Percentiles rank a stretch among this genome's conserved stretches.
Evolutionary conservation across 2,329 filamentous ascomycete genomes (phyloP).

Genomic region (Hyphodiscus sp.): DNA sequence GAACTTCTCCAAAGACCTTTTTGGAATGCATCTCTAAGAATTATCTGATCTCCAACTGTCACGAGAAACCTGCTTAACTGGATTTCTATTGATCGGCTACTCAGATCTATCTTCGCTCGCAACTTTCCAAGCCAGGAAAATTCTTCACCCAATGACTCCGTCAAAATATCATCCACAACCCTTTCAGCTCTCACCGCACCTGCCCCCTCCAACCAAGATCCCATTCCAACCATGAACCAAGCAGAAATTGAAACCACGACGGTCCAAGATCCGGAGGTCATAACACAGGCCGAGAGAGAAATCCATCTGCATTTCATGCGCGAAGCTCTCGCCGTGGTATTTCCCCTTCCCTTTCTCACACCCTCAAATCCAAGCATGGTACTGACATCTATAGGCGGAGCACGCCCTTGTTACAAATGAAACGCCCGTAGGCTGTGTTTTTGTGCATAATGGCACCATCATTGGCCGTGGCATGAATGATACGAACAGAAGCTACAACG

Average conservation of each 20-base stretch:
- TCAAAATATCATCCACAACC: background rate
- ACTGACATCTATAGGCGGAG: constrained; percentile 55
- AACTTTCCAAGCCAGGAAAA: background rate
- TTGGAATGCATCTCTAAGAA: no score
- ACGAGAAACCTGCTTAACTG: no score
- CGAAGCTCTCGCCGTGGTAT: constrained; percentile 80
- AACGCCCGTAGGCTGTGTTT: constrained; percentile 93
- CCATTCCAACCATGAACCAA: background rate
- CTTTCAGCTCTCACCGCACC: background rate
- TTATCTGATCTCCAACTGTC: no score
- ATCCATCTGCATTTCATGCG: constrained; percentile 64
- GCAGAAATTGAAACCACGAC: background rate
- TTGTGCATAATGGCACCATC: constrained; percentile 71
- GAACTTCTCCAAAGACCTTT: no score
- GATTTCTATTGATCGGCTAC: no score
- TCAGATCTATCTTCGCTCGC: background rate
- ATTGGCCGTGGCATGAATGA: constrained; percentile 95
- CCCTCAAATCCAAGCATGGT: background rate
- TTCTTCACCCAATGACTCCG: background rate
- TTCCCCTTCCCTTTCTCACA: constrained; percentile 5
- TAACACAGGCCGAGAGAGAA: constrained; percentile 11
- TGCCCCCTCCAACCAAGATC: background rate
- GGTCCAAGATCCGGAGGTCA: background rate
- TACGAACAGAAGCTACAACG: constrained; percentile 84
- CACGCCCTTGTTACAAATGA: constrained; percentile 80